Conservation (phyloP, 139 green algal species). For the Yamagishiella unicocca region DNA sequence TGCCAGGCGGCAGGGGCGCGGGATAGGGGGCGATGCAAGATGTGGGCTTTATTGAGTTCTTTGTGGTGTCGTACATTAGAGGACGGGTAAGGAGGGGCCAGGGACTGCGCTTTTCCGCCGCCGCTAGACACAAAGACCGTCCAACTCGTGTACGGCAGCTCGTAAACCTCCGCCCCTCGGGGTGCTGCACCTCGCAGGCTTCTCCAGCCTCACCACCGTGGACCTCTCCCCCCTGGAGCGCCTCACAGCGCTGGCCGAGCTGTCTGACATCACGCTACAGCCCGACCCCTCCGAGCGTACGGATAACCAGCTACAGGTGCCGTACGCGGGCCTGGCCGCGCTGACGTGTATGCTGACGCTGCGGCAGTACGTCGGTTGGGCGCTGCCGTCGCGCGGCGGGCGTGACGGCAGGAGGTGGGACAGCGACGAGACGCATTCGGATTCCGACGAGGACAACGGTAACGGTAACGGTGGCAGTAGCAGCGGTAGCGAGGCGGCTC, state of each 20-base stretch:
- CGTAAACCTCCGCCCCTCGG: no score
- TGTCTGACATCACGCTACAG: constrained; percentile 18
- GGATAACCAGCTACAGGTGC: not conserved
- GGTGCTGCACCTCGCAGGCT: not conserved
- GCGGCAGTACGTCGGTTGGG: not conserved
- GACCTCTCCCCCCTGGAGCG: constrained; percentile 4
- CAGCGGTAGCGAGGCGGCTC: not conserved
- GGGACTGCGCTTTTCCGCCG: no score
- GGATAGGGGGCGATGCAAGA: no score
- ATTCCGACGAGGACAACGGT: constrained; percentile 1
- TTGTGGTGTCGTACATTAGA: no score
- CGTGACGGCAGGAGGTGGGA: not conserved
- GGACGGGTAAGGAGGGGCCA: no score
- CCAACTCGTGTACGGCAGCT: no score
- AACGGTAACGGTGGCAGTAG: not conserved
- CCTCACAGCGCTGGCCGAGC: constrained; percentile 27
- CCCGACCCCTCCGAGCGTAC: not conserved
- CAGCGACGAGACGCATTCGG: not conserved
- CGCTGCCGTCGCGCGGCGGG: not conserved
- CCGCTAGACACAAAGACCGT: no score
- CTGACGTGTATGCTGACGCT: constrained; percentile 17
- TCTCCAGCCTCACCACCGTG: constrained; percentile 18
- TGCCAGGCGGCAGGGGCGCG: no score
- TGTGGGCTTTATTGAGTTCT: no score
- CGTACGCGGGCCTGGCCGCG: not conserved